Percentiles rank a stretch among this genome's conserved stretches.
Conservation (phyloP, 306 rosid species). For the Fragaria ananassa region DNA sequence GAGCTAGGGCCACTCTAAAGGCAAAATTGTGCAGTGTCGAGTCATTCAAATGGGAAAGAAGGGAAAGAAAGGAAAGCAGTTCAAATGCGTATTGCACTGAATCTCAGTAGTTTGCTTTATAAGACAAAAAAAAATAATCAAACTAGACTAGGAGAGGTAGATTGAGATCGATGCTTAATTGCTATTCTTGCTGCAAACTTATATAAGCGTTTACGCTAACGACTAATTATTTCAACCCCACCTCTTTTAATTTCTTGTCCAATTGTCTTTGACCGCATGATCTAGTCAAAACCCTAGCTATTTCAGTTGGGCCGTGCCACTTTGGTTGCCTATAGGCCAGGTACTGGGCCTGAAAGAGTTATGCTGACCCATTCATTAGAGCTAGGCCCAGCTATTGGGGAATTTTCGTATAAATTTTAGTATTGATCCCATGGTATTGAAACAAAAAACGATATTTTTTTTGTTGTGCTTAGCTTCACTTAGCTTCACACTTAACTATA, state of each 20-base stretch:
- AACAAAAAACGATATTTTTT: too few species aligned
- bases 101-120: constrained; percentile 18
- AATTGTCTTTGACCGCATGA: background rate
- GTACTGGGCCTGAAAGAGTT: background rate
- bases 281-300: constrained; percentile 3
- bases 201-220: background rate
- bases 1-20: background rate
- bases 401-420: too few species aligned
- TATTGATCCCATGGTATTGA: too few species aligned
- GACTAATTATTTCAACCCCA: background rate
- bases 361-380: background rate
- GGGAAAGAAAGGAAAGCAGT: background rate
- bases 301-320: background rate
- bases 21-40: background rate
- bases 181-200: background rate
- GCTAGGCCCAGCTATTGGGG: background rate
- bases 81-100: constrained; percentile 1
- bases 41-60: constrained; percentile 1
- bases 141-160: background rate
- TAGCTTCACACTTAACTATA: too few species aligned
- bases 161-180: background rate
- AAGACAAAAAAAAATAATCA: constrained; percentile 16
- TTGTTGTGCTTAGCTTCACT: too few species aligned
- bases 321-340: background rate
- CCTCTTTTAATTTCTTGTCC: constrained; percentile 4